Percentiles rank a stretch among this genome's conserved stretches.
phyloP scores from a whole-genome alignment of 2,329 filamentous ascomycete species.

The Colletotrichum echinochloae region DNA sequence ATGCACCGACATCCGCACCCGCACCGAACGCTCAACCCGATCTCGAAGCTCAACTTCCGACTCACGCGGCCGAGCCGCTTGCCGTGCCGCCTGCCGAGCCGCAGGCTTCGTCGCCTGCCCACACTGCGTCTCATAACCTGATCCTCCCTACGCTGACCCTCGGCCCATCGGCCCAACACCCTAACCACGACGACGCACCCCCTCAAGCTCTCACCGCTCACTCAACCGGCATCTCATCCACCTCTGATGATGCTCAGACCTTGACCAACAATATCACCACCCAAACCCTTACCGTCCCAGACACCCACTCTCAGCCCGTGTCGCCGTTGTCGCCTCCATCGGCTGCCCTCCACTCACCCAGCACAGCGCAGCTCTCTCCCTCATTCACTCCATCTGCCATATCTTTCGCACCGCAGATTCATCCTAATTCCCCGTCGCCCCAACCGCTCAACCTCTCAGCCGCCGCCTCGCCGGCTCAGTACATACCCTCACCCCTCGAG shows the following conservation, averaged over 20 bases:
- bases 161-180: constrained; percentile 33
- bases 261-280: constrained; percentile 24
- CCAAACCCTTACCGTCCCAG: constrained; percentile 29
- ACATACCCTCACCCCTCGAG: constrained; percentile 34
- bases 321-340: constrained; percentile 29
- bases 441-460: constrained; percentile 35
- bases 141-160: constrained; percentile 28
- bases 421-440: constrained; percentile 34
- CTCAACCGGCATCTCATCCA: constrained; percentile 16
- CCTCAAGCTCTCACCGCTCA: constrained; percentile 22
- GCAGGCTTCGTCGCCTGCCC: constrained; percentile 18
- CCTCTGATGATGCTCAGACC: constrained; percentile 26
- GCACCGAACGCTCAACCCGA: constrained; percentile 27
- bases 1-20: neutral
- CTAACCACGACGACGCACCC: constrained; percentile 31
- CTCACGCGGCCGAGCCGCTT: constrained; percentile 28
- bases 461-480: constrained; percentile 28
- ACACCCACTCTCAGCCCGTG: constrained; percentile 21
- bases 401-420: constrained; percentile 38
- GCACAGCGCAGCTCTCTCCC: constrained; percentile 10
- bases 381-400: constrained; percentile 36
- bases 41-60: constrained; percentile 35
- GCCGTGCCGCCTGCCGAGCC: constrained; percentile 31
- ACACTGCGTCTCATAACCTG: constrained; percentile 18
- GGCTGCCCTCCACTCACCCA: constrained; percentile 20